Conservation (phyloP, 352 stramenopile species). For the Pythium aristosporum region DNA sequence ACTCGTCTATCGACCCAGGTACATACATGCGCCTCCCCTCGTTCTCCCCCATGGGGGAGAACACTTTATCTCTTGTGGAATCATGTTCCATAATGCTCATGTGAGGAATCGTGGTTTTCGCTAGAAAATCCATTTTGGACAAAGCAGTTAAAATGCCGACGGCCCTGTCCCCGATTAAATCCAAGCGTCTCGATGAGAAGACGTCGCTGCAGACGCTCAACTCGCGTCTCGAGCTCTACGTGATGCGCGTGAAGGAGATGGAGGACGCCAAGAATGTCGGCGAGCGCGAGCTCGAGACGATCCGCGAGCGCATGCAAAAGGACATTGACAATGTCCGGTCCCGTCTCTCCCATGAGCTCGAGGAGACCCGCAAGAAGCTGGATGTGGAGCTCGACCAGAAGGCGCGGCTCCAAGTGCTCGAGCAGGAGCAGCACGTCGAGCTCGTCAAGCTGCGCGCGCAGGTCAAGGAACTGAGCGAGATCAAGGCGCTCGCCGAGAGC, state of each 20-base stretch:
- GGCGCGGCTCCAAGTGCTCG: slow-evolving; percentile 63
- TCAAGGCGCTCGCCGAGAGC: slow-evolving; percentile 51
- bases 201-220: slow-evolving; percentile 80
- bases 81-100: not conserved
- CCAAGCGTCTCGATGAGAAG: slow-evolving; percentile 84
- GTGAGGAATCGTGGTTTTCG: not conserved
- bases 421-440: slow-evolving; percentile 80
- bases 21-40: not conserved
- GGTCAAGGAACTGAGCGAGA: slow-evolving; percentile 65
- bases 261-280: slow-evolving; percentile 70
- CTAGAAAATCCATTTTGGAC: slow-evolving; percentile 13
- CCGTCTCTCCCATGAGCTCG: slow-evolving; percentile 65
- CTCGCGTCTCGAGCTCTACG: slow-evolving; percentile 79
- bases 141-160: slow-evolving; percentile 41
- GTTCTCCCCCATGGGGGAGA: not conserved
- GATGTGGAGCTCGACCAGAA: slow-evolving; percentile 78
- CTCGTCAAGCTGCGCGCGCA: slow-evolving; percentile 71
- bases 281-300: slow-evolving; percentile 78
- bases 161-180: slow-evolving; percentile 79
- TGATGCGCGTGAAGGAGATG: slow-evolving; percentile 82
- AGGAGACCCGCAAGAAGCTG: slow-evolving; percentile 81
- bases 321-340: slow-evolving; percentile 64
- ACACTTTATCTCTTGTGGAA: not conserved
- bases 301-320: slow-evolving; percentile 76
- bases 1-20: slow-evolving; percentile 6